Base-by-base conservation (phyloP, 257 asterid genomes). In the Handroanthus guayacan region DNA sequence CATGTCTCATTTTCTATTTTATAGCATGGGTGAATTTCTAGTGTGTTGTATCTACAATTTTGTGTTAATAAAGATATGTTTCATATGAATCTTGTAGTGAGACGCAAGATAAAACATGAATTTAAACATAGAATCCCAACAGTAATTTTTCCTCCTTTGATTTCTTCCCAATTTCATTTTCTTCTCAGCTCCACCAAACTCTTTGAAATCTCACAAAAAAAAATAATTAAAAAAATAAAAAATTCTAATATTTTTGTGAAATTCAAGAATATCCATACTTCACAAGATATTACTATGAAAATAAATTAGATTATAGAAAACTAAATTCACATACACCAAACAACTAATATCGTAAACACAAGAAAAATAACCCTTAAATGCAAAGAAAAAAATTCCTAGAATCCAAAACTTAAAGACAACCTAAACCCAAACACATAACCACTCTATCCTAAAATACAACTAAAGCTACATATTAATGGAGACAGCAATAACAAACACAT, bases 381-480 rank as follows among this genome's bases (percentile, higher is more conserved):
- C 39, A 20, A 57, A 57, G 20, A 20, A 5, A 17, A 18, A 57
- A 9, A 3, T 9, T 56, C 63, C 63, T 57, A 20, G 38, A 65
- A 16, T 39, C 0, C 9, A 14, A 3, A n/a, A 54, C 5, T 12
- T 62, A 3, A 62, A 25, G 44, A 37, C 70, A 12, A 67, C 43
- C 9, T 20, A 2, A 68, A 25, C 6, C 62, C 11, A 25, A 41
- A 16, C n/a, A 45, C 62, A 20, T 4, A 38, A 45, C 66, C 14
- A 65, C 9, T 6, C 13, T 1, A 43, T 37, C 38, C 10, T 5
- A 48, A 51, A 3, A 3, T 39, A 10, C 10, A 16, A 16, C 74
- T 36, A 69, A 37, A 69, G 58, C 67, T 71, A 64, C 75, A 78
- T 41, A 37, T 45, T 54, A 68, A 55, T 1, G 54, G 72, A 82